These are phyloP conservation scores for Solanum ossicruentum DNA, from an alignment of 257 asterid genomes.

Conservation along the genomic window DNA sequence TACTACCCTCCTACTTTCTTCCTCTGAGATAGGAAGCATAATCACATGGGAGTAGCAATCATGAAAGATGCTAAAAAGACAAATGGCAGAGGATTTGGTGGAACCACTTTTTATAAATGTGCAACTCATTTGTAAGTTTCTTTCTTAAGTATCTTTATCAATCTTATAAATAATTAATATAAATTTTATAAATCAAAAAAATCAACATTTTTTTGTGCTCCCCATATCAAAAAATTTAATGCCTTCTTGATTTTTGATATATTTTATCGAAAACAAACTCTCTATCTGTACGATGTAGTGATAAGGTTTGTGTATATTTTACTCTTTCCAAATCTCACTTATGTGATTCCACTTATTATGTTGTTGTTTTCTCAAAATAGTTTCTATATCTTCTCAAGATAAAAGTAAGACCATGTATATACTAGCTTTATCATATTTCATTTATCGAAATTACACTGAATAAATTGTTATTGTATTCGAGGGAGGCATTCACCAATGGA, in stretches of 20 bases:
- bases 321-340: too few relatives aligned
- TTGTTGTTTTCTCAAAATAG: neutral
- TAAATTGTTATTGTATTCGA: neutral
- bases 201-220: neutral
- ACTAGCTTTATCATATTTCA: neutral
- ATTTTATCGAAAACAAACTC: fast-evolving
- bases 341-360: too few relatives aligned
- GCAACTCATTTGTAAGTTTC: constrained; percentile 26
- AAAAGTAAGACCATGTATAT: neutral
- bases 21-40: constrained; percentile 21
- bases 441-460: neutral
- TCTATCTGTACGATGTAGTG: neutral
- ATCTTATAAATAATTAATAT: neutral
- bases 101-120: constrained; percentile 19
- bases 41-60: constrained; percentile 36
- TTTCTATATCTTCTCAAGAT: neutral
- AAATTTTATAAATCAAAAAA: neutral
- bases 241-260: neutral
- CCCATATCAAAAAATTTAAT: neutral
- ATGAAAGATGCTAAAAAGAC: constrained; percentile 32
- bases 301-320: neutral
- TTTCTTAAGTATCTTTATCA: neutral
- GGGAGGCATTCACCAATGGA: neutral
- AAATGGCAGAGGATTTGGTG: constrained; percentile 43
- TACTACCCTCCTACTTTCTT: neutral